Percentiles rank a stretch among this genome's conserved stretches.
Conservation (phyloP, 176 grass and related monocot species). For the Rhynchospora breviuscula region DNA sequence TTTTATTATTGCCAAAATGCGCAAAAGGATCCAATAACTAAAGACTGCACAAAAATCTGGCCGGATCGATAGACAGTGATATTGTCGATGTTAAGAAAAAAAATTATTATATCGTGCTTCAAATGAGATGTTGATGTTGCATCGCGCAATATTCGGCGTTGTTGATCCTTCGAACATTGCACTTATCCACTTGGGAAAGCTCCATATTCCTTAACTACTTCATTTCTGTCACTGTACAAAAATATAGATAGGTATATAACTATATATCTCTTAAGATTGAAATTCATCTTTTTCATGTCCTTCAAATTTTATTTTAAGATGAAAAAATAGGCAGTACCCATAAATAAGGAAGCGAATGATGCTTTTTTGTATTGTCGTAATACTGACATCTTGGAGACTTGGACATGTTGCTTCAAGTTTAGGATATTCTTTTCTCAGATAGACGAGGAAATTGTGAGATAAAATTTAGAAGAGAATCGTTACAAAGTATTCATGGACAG, state of each 20-base stretch:
- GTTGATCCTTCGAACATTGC: not conserved
- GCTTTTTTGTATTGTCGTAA: not conserved
- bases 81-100: not conserved
- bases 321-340: not conserved
- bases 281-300: not conserved
- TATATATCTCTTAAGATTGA: not conserved
- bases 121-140: not conserved
- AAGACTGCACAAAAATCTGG: not conserved
- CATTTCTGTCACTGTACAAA: not conserved
- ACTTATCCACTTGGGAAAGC: not conserved
- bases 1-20: not conserved
- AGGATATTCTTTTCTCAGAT: not conserved
- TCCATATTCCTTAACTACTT: slow-evolving; percentile 6
- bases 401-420: not conserved
- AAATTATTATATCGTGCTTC: not conserved
- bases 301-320: not conserved
- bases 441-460: not conserved
- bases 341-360: not conserved
- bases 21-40: not conserved
- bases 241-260: not conserved
- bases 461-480: not conserved
- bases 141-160: not conserved
- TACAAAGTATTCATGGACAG: too few relatives aligned
- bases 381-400: not conserved
- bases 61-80: not conserved